Base-by-base conservation (phyloP, 2,329 filamentous ascomycete genomes). In the Curvularia eragrostidis region DNA sequence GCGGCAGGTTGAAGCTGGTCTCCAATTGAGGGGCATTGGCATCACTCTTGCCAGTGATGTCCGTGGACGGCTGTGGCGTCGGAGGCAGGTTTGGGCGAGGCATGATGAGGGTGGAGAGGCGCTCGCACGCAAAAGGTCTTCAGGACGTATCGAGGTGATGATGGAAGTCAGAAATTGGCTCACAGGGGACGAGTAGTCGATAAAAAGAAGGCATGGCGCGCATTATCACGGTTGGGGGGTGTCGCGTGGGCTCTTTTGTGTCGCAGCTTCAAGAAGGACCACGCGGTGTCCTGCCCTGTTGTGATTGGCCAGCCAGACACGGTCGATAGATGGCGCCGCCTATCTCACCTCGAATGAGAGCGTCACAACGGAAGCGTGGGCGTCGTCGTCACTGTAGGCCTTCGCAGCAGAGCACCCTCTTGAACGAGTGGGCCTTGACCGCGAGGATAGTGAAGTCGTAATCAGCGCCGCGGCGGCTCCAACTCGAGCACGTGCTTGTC, bases 31-130 rank as follows among this genome's bases (percentile, higher is more conserved):
- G 79, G 44, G 89, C 82, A 59, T 85, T 83, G 48, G 82, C 81
- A 59, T 87, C 86, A 76, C 89, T 88, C 76, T 91, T 87, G 63
- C 87, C 88, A 55, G 86, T 85, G 74, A 95, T 91, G 72, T 95
- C 91, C 49, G 89, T 89, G 32, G 91, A 94, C 10, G 91, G 90
- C 51, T 87, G 88, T 39, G 91, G 92, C 48, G 91, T 96, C 42
- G 89, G 91, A 43, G 89, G 91, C 52, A 88, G 82, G 54, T 80
- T 82, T 43, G 85, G 82, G 57, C 84, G 87, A 74, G 89, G 86
- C 90, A 93, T 93, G 62, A 65, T 73, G 56, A 63, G 47, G 43
- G n/a, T 24, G 41, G 63, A 56, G 59, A 50, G 54, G 51, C 43
- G 54, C 57, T 70, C 66, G 69, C 58, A 69, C 67, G 68, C 68